Base-by-base conservation (phyloP, 371 early-diverging fungal species). In the Dinochytrium kinnereticum region DNA sequence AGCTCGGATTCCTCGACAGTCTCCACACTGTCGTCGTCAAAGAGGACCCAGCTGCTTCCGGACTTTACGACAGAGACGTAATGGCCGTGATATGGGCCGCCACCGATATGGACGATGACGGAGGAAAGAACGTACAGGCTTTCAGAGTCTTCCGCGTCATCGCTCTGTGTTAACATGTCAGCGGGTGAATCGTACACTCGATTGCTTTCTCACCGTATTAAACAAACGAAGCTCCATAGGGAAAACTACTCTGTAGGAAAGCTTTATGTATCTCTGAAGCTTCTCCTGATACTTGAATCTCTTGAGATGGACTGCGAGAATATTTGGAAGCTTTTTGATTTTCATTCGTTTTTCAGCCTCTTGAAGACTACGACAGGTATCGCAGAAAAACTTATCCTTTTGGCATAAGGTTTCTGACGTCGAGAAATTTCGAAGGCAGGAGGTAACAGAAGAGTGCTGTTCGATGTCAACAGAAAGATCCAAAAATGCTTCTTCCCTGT, bases 331-430 rank as follows among this genome's bases (percentile, higher is more conserved):
- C 75, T 89, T 87, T 79, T 95, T 94, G 53, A 98, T 92, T 74
- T 95, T 95, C 98, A 98, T 96, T 72, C 98, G 86, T 75, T 94
- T 92, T 80, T 98, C 97, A 26, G 98, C 98, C 78, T 98, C 98
- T 81, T 98, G 98, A 59, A 98, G 84, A 15, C 95, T 93, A 69
- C 91, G 90, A 76, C 98, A 98, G 33, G 87, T 90, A 82, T 97
- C 98, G 79, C 98, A 98, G 80, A 92, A 96, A 76, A 96, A 98
- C 82, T 98, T 98, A 88, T 98, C 93, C 78, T 94, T 93, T 75
- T 95, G 92, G 76, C 95, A 93, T 38, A 98, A 81, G 64, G 94
- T 93, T 78, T 98, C 98, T 59, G 83, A 79, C 1, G 93, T 92
- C n/a, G 96, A 95, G 79, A 97, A 98, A 79, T 95, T 94, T 33